Conservation (phyloP, 2,329 filamentous ascomycete genomes). For the Cyphellophora europaea region DNA sequence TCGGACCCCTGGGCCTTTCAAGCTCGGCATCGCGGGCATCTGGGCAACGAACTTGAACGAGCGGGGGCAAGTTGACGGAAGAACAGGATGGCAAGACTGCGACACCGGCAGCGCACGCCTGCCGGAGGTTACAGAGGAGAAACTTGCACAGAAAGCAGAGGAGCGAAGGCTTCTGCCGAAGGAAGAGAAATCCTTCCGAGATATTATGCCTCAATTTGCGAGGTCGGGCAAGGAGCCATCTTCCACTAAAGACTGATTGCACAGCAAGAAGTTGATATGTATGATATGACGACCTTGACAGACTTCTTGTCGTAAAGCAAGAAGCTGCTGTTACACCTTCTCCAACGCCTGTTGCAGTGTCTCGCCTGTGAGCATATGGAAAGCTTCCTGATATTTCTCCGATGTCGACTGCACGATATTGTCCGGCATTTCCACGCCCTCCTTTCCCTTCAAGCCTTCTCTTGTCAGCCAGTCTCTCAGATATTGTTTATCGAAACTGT, state of each 20-base stretch:
- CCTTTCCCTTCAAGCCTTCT: constrained; percentile 65
- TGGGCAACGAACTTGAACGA: constrained; percentile 77
- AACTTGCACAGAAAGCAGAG: constrained; percentile 16
- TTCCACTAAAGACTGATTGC: no score
- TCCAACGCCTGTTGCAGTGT: constrained; percentile 22
- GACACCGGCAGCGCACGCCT: constrained; percentile 19
- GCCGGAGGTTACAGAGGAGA: constrained; percentile 17
- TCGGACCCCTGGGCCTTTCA: constrained; percentile 77
- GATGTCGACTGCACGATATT: constrained; percentile 61
- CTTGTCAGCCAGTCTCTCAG: constrained; percentile 72
- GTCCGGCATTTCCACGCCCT: constrained; percentile 61
- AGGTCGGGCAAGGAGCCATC: constrained; percentile 14
- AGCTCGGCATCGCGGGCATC: constrained; percentile 72
- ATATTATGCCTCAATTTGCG: constrained; percentile 15
- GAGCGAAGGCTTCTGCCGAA: constrained; percentile 9
- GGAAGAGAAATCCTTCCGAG: constrained; percentile 11
- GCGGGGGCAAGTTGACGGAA: constrained; percentile 22
- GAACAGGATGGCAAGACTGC: constrained; percentile 18
- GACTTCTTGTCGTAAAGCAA: no score
- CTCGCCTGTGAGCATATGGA: constrained; percentile 56
- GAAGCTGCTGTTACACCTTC: no score
- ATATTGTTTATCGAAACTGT: constrained; percentile 83
- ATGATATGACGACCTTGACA: no score
- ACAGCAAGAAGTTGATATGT: no score
- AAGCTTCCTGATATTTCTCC: constrained; percentile 68